Evolutionary conservation across 2,329 filamentous ascomycete species (phyloP), one percentile per base, ranked within the genome.

Genomic region (Sporothrix schenckii): DNA sequence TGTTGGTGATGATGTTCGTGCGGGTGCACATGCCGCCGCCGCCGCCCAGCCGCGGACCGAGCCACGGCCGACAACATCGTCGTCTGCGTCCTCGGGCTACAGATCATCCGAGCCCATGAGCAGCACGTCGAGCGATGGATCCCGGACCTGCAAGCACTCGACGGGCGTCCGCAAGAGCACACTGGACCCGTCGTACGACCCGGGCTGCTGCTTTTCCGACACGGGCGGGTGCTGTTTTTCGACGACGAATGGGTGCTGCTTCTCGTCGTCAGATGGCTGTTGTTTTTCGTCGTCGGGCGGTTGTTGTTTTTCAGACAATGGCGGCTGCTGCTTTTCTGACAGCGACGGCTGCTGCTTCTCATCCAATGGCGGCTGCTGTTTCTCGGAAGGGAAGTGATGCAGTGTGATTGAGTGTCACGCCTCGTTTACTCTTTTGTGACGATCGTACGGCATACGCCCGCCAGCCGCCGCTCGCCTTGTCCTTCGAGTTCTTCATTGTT

Each of bases 331-430:
- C 49, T 68, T 63, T 21, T 71, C 69, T 0, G 41, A 49, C 10
- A 70, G 54, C 50, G 74, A 72, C 16, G 74, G 72, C 16, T 75
- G 71, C 60, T 75, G 72, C 67, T 74, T 72, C 66, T 71, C 69
- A 50, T 34, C 68, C 19, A 63, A 63, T 30, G 73, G 72, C 19
- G 74, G 67, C 1, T 74, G 70, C 52, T 74, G 66, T 34, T 74
- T 66, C 39, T 70, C 70, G 27, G 63, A 27, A 56, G 66, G 52
- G 66, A 44, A 56, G 13, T 27, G 34, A 16, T 44, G 41, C 34
- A 9, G 27, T 30, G 27, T 2, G 27, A 30, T 2, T 30, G 27
- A 30, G 27, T 34, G 34, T 9, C 34, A 34, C 34, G 4, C 7
- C 34, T 34, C 34, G 34, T 34, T 34, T 34, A 34, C 34, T 34